Evolutionary conservation across 2,329 filamentous ascomycete species (phyloP).

Genomic region (Hymenoscyphus repandus): DNA sequence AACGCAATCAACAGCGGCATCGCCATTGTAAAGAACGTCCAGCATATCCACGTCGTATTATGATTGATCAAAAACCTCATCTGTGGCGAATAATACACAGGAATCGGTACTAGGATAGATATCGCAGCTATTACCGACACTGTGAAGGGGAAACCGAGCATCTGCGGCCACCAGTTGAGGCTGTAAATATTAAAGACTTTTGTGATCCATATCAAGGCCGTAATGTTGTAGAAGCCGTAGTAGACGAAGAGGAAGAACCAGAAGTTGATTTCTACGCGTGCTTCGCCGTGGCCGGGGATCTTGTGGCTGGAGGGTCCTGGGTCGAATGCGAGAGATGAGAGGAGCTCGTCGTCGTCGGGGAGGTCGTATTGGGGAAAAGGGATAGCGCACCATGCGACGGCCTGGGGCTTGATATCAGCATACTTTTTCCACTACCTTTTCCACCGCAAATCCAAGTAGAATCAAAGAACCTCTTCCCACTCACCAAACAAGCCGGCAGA

Average conservation of each 20-base stretch:
- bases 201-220: constrained; percentile 64
- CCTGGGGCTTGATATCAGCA: constrained; percentile 35
- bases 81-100: constrained; percentile 51
- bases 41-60: constrained; percentile 64
- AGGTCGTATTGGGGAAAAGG: constrained; percentile 61
- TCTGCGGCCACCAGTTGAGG: constrained; percentile 65
- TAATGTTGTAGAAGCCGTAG: constrained; percentile 64
- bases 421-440: not conserved
- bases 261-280: constrained; percentile 61
- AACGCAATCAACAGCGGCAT: constrained; percentile 63
- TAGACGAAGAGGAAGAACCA: constrained; percentile 69
- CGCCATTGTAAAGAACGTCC: constrained; percentile 67
- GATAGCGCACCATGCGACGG: constrained; percentile 59
- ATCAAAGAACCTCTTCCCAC: constrained; percentile 24
- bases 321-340: constrained; percentile 6
- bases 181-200: constrained; percentile 68
- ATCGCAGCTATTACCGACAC: constrained; percentile 55
- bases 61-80: constrained; percentile 50
- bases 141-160: constrained; percentile 60
- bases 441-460: not conserved
- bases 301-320: constrained; percentile 32
- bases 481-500: constrained; percentile 54
- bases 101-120: constrained; percentile 55
- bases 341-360: constrained; percentile 38
- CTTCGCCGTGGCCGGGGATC: constrained; percentile 56